Evolutionary conservation across 1,139 yeast species (phyloP), one percentile per base, ranked within the genome.

Genomic region (Scheffersomyces titani): DNA sequence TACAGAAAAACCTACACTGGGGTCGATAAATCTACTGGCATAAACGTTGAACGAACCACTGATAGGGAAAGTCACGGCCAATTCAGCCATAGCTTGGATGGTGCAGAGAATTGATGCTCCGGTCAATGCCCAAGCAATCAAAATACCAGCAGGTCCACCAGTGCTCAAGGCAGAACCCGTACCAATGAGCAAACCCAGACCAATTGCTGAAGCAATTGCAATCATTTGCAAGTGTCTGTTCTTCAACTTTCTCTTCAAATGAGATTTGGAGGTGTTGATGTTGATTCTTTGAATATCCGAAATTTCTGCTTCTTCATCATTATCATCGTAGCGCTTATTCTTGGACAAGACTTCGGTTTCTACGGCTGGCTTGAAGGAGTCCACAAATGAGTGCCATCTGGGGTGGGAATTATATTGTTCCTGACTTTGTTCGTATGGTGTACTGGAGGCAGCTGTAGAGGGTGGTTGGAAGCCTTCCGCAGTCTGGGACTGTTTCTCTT

Each of bases 131-230:
- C 74, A 73, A 6, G 74, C 75, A 50, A 73, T 70, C 52, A 84
- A 87, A 48, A 89, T 85, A 21, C 92, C 85, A 11, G 68, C 74
- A 2, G 96, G 88, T 67, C 90, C 90, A 58, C 92, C 92, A 47
- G 63, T 59, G 13, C 58, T 55, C 57, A 69, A 63, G 6, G 70
- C 70, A 40, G 65, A 59, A 7, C 72, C 73, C 1, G 71, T 67
- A 53, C 73, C 73, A 51, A 69, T 63, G 52, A 69, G 66, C 55
- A 53, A 60, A 5, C 73, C 73, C 56, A 68, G 70, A 49, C 83
- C 83, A 50, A 78, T 76, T 20, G 72, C 67, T 24, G 70, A 65
- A 19, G 72, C 72, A 30, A 70, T 69, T 48, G 73, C 73, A 54
- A 70, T 70, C 73, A 70, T 70, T 46, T 67, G 67, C 55, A 70